Conservation (phyloP, 1,284 basidiomycete genomes). For the Boletus sp. region DNA sequence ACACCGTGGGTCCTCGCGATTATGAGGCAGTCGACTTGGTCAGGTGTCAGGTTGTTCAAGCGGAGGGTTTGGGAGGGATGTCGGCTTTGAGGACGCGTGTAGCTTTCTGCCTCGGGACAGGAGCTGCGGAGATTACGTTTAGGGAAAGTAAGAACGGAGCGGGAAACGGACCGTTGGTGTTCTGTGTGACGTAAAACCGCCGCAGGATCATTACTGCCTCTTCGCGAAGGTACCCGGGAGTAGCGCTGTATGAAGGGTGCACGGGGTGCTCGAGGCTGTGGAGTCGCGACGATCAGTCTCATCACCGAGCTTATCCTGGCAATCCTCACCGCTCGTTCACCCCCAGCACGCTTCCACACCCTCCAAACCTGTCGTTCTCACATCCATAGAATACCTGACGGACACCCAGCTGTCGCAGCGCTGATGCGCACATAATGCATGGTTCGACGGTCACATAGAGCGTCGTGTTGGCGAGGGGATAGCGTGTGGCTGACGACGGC, state of each 20-base stretch:
- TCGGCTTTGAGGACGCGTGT: conserved; percentile 74
- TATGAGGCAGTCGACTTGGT: neutral
- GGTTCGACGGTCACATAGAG: conserved; percentile 99
- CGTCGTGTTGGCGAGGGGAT: conserved; percentile 76
- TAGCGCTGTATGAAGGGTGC: conserved; percentile 74
- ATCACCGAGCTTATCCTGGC: conserved; percentile 5
- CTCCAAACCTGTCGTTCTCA: conserved; percentile 95
- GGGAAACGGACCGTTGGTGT: conserved; percentile 71
- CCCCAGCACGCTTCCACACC: conserved; percentile 91
- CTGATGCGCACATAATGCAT: conserved; percentile 98
- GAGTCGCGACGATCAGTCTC: conserved; percentile 8
- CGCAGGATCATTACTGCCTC: conserved; percentile 95
- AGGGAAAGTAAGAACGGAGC: conserved; percentile 6
- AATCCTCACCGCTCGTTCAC: conserved; percentile 71
- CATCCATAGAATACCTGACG: conserved; percentile 91
- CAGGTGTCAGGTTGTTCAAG: conserved; percentile 5
- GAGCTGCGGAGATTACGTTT: conserved; percentile 48
- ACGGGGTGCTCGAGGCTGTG: conserved; percentile 60
- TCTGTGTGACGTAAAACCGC: conserved; percentile 94
- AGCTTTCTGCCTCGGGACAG: conserved; percentile 69
- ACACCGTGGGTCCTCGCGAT: neutral
- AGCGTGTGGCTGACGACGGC: conserved; percentile 33
- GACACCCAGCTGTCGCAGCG: conserved; percentile 91
- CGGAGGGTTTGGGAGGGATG: conserved; percentile 35
- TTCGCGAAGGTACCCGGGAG: conserved; percentile 82